A percentile compares a stretch with the other conserved stretches of the same genome.
These are phyloP conservation scores for Trapa incisa DNA, from an alignment of 345 rosid genomes.

Conservation along the genomic window DNA sequence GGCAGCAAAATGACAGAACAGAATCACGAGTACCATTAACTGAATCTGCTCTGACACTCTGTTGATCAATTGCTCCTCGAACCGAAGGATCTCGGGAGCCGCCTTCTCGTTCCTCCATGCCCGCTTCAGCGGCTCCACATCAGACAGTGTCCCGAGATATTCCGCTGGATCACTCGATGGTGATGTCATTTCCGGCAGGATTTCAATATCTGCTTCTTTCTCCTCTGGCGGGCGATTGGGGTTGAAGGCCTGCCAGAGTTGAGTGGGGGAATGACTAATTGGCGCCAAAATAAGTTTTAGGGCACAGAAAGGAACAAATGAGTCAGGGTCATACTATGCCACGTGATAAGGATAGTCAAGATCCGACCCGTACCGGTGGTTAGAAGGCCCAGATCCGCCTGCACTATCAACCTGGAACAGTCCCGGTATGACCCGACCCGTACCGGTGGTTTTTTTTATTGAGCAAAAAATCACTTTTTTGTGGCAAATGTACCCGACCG, in stretches of 20 bases:
- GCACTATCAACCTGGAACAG: too few relatives aligned
- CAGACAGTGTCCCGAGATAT: slow-evolving; percentile 52
- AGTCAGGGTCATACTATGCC: too few relatives aligned
- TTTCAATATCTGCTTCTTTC: background rate
- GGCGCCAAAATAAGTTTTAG: slow-evolving; percentile 4
- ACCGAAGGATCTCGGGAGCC: slow-evolving; percentile 75
- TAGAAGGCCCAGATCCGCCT: too few relatives aligned
- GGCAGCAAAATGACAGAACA: background rate
- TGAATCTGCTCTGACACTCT: slow-evolving; percentile 51
- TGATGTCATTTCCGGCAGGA: slow-evolving; percentile 13
- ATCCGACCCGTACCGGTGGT: too few relatives aligned
- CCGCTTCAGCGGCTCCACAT: slow-evolving; percentile 49
- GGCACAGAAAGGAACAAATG: background rate
- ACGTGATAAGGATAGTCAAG: too few relatives aligned
- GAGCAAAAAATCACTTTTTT: too few relatives aligned
- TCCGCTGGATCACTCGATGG: slow-evolving; percentile 18
- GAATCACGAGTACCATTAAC: slow-evolving; percentile 27
- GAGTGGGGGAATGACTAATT: background rate
- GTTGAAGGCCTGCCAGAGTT: background rate
- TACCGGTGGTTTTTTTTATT: too few relatives aligned
- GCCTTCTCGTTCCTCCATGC: slow-evolving; percentile 95
- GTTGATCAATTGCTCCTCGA: slow-evolving; percentile 35
- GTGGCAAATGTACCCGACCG: too few relatives aligned
- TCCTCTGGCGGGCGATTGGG: background rate
- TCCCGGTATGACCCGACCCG: too few relatives aligned